Evolutionary conservation across 1,139 yeast genomes (phyloP).

Genomic region (Pichia sp.): DNA sequence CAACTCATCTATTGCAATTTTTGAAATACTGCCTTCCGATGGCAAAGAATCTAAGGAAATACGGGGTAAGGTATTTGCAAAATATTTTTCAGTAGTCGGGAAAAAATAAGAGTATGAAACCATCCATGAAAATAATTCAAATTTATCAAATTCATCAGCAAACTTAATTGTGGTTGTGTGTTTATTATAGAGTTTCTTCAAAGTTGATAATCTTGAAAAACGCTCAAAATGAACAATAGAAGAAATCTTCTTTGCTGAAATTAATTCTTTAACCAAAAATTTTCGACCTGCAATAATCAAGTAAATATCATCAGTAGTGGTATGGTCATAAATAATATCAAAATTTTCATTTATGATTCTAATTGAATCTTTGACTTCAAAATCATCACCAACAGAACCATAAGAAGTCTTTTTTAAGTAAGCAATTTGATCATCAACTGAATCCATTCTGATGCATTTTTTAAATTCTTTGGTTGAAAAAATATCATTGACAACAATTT

Average conservation of each 20-base stretch:
- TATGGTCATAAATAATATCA: constrained; percentile 7
- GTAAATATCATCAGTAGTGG: constrained; percentile 5
- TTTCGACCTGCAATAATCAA: constrained; percentile 27
- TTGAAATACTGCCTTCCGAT: constrained; percentile 1
- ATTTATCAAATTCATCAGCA: constrained; percentile 38
- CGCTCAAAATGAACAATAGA: constrained; percentile 25
- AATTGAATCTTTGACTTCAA: constrained; percentile 4
- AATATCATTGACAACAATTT: constrained; percentile 33
- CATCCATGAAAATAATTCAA: constrained; percentile 39
- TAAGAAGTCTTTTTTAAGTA: not conserved
- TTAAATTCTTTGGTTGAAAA: constrained; percentile 12
- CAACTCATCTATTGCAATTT: constrained; percentile 19
- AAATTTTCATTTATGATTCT: constrained; percentile 5
- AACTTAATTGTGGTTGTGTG: constrained; percentile 13
- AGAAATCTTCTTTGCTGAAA: constrained; percentile 15
- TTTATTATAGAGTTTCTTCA: constrained; percentile 13
- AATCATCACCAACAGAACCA: constrained; percentile 4
- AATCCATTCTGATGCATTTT: constrained; percentile 1
- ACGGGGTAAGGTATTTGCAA: constrained; percentile 32
- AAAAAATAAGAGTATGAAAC: constrained; percentile 42
- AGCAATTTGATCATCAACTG: constrained; percentile 4
- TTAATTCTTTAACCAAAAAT: constrained; percentile 13
- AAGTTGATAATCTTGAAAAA: constrained; percentile 20
- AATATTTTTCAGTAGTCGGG: constrained; percentile 31
- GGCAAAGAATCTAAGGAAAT: constrained; percentile 21